Evolutionary conservation across 495 filamentous ascomycete genomes (phyloP), one percentile per base, ranked within the genome.

Genomic region (Venustampulla echinocandica): DNA sequence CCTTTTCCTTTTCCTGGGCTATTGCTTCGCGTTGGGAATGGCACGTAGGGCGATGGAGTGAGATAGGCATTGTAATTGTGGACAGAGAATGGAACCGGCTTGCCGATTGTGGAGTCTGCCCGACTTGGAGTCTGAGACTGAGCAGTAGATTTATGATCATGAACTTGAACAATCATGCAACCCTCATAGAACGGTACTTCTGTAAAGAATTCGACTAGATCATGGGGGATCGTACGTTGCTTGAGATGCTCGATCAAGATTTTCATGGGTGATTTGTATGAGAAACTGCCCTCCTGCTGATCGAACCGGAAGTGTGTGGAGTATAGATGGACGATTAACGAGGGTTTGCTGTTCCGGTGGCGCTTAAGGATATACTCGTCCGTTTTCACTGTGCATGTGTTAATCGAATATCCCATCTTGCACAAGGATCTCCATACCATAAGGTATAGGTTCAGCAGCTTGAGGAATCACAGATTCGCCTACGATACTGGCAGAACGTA

Each of bases 131-230:
- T 79, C 62, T 61, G 76, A 52, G 69, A 66, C 34, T 79, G 71
- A 23, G 77, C 71, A 2, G 69, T 73, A 4, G 83, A 81, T 42
- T 81, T 82, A 63, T 95, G 84, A 65, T 96, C 85, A 50, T 92
- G 74, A 3, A 96, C 71, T 59, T 94, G 81, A 35, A 97, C 89
- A 50, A 99, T 97, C 41, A 99, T 72, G 60, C 90, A 95, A 15
- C 84, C 89, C 61, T 99, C 92, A 58, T 97, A 99, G 56, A 93
- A 97, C n/a, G 66, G 70, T 19, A 95, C 82, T 19, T 76, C 69
- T 24, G 79, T 74, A 22, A 97, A 60, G 40, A 72, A 67, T n/a
- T 65, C 66, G 1, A 80, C 51, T 38, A 81, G 57, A 14, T 75
- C 71, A 56, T 79, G 69, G 17, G 71, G 73, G 13, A 78, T 55